These are phyloP conservation scores for Pseudogymnoascus sp. DNA, from an alignment of 2,329 filamentous ascomycete genomes.

Conservation along the genomic window DNA sequence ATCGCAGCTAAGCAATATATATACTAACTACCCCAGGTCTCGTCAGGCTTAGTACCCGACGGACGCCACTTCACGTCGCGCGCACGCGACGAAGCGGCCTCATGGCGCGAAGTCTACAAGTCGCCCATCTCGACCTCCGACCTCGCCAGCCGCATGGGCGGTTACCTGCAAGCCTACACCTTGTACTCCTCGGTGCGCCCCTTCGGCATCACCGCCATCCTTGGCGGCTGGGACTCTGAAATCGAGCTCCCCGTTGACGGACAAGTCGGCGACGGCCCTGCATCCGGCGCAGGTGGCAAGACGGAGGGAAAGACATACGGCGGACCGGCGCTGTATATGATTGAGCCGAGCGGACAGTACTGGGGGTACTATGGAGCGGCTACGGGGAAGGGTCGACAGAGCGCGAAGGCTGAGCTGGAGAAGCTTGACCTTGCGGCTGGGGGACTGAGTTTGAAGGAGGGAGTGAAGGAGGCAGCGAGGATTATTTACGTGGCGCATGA, in stretches of 20 bases:
- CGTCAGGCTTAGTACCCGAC: slow-evolving; percentile 88
- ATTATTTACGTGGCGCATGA: slow-evolving; percentile 98
- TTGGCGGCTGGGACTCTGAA: slow-evolving; percentile 90
- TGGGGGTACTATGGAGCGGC: slow-evolving; percentile 99
- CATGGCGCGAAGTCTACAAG: slow-evolving; percentile 92
- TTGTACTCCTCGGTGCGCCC: slow-evolving; percentile 94
- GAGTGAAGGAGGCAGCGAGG: slow-evolving; percentile 88
- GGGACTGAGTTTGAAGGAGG: slow-evolving; percentile 71
- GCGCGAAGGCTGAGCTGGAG: slow-evolving; percentile 95
- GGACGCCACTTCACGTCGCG: slow-evolving; percentile 91
- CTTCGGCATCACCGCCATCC: slow-evolving; percentile 91
- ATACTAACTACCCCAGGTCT: slow-evolving; percentile 56
- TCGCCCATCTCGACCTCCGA: slow-evolving; percentile 82
- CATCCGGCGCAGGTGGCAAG: slow-evolving; percentile 76
- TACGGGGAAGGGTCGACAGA: slow-evolving; percentile 92
- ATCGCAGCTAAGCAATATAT: not conserved
- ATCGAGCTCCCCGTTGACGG: slow-evolving; percentile 79
- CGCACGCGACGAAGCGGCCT: slow-evolving; percentile 84
- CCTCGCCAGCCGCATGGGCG: slow-evolving; percentile 85
- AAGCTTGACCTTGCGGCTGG: slow-evolving; percentile 82
- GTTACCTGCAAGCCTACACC: slow-evolving; percentile 95
- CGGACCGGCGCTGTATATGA: slow-evolving; percentile 95
- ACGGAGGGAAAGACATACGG: slow-evolving; percentile 67
- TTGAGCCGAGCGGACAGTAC: slow-evolving; percentile 92
- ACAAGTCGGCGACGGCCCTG: slow-evolving; percentile 76